Conservation (phyloP, 2,329 filamentous ascomycete genomes). For the Blastomyces silverae region DNA sequence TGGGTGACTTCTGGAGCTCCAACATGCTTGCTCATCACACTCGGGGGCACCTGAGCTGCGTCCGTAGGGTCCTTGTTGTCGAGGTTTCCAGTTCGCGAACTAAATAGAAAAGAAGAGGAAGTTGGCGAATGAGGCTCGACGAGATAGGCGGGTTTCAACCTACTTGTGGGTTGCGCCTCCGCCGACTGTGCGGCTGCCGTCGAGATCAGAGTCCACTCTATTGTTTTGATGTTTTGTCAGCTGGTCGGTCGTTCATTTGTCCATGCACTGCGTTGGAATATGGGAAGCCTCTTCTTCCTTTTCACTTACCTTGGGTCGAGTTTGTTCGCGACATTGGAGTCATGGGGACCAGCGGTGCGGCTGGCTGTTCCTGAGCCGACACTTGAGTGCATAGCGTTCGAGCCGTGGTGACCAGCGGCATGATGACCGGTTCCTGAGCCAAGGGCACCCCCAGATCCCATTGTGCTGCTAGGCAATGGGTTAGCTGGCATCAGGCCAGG, state of each 20-base stretch:
- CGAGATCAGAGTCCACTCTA: slow-evolving; percentile 13
- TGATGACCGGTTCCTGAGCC: slow-evolving; percentile 17
- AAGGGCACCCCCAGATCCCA: slow-evolving; percentile 9
- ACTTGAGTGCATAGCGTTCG: background rate
- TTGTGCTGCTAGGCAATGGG: background rate
- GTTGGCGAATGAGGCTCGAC: slow-evolving; percentile 3
- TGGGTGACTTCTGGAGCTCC: slow-evolving; percentile 46
- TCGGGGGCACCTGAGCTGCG: slow-evolving; percentile 53
- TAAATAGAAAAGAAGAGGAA: background rate
- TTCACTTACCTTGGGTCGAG: slow-evolving; percentile 22
- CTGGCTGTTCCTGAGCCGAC: slow-evolving; percentile 16
- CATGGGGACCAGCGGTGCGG: slow-evolving; percentile 21
- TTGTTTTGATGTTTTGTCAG: background rate
- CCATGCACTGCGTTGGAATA: background rate
- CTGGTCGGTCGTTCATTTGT: background rate
- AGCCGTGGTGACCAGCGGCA: slow-evolving; percentile 20
- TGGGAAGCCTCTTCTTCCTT: background rate
- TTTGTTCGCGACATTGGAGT: slow-evolving; percentile 28
- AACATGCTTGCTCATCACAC: slow-evolving; percentile 45
- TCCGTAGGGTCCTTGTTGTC: slow-evolving; percentile 46
- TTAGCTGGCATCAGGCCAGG: background rate
- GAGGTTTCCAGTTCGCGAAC: background rate
- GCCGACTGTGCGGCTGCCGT: slow-evolving; percentile 13
- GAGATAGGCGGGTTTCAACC: slow-evolving; percentile 2
- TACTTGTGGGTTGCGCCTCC: slow-evolving; percentile 12